Base-by-base conservation (phyloP, 192 early-diverging fungal genomes). In the Rhizoclosmatium globosum region DNA sequence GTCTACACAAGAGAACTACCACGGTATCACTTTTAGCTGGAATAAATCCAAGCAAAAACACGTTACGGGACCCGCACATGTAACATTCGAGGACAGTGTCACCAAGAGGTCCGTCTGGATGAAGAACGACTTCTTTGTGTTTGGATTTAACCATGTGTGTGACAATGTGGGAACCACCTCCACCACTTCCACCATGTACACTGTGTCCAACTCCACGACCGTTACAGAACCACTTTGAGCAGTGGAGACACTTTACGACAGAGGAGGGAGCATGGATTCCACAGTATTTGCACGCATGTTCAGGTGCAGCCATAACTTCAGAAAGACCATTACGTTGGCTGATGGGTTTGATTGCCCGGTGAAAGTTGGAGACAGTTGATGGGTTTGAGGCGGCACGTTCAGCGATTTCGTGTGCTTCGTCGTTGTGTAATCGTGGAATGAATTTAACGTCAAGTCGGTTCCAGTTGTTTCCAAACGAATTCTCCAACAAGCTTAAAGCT, bases 21-120 rank as follows among this genome's bases (percentile, higher is more conserved):
- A 99, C 97, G 2, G 97, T 96, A 79, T 99, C 96, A 42, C 93
- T 92, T 86, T 99, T 99, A 38, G 98, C 98, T 4, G 98, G 98
- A 77, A 99, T 98, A 78, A 98, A 99, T 2, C 98, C 98, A 44
- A 99, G 90, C 60, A 96, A 88, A 83, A 99, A 99, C 45, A 97
- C 92, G 78, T 99, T 99, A 65, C 93, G 89, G 47, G 90, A 93
- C 11, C 97, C 95, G 84, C 98, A 99, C 84, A 97, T 95, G 87
- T 98, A 99, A 82, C 98, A 99, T 83, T 99, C 98, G 47, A 99
- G 88, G 2, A 92, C 89, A 1, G 95, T 96, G 60, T 98, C 98
- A 21, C 97, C 98, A 11, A 99, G 90, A 31, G 95, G 93, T 7
- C 94, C 93, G n/a, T 94, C 92, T 0, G 95, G 93, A 78, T 99